Evolutionary conservation across 805 yeast genomes (phyloP).

Genomic region (Kuraishia cidri): DNA sequence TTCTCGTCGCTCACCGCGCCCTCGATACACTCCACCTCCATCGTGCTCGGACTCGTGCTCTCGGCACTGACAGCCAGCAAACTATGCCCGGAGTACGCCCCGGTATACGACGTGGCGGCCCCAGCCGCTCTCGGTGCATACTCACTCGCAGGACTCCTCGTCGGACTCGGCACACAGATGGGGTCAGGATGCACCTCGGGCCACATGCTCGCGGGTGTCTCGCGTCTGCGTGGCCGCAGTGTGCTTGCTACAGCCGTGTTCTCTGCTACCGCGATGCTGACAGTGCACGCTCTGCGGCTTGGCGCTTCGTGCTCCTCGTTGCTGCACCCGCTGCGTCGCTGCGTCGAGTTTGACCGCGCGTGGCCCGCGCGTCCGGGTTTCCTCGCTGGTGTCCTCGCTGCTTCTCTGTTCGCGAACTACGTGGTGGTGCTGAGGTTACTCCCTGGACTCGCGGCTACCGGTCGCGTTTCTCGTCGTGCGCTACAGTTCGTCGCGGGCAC

Average conservation of each 20-base stretch:
- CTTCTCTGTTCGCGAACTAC: slow-evolving; percentile 11
- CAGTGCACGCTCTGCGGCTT: slow-evolving; percentile 6
- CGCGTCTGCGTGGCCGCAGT: slow-evolving; percentile 33
- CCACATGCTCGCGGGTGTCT: slow-evolving; percentile 42
- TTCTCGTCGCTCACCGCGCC: slow-evolving; percentile 19
- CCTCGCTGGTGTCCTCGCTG: slow-evolving; percentile 7
- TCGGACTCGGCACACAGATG: slow-evolving; percentile 36
- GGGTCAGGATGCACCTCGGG: slow-evolving; percentile 50
- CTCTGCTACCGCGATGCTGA: slow-evolving; percentile 20
- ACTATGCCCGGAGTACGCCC: slow-evolving; percentile 17
- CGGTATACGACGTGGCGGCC: slow-evolving; percentile 1
- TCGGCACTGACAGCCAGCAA: slow-evolving; percentile 15
- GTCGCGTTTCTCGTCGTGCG: background rate
- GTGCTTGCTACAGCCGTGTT: slow-evolving; percentile 34
- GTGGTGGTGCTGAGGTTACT: no score
- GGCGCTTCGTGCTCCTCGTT: slow-evolving; percentile 2
- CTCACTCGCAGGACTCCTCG: slow-evolving; percentile 27
- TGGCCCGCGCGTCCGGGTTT: no score
- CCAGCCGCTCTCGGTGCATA: background rate
- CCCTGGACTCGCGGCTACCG: slow-evolving; percentile 13
- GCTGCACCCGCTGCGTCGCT: slow-evolving; percentile 1
- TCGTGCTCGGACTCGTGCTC: slow-evolving; percentile 24
- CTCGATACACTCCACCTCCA: slow-evolving; percentile 15
- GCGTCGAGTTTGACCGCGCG: slow-evolving; percentile 10
- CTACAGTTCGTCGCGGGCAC: slow-evolving; percentile 10